These are phyloP conservation scores for Hortaea werneckii DNA, from an alignment of 2,329 filamentous ascomycete genomes.

Conservation along the genomic window DNA sequence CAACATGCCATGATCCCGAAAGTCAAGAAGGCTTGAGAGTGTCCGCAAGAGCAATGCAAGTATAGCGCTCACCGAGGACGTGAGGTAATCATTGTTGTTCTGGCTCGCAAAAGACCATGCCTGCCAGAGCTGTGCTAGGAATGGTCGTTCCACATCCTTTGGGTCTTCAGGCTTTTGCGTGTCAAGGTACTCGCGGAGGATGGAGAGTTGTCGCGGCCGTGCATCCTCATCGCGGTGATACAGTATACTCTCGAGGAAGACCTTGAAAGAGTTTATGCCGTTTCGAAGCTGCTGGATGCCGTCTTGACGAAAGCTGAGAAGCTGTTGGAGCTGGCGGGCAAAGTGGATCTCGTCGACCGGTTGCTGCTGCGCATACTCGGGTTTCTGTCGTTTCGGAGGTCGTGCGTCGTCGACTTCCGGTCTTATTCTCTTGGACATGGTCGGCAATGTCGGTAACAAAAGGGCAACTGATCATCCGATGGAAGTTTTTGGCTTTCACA, in stretches of 20 bases:
- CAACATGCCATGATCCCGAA: conserved; percentile 63
- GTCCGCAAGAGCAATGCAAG: conserved; percentile 73
- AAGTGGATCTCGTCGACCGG: conserved; percentile 51
- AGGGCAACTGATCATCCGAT: not conserved
- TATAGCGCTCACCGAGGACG: conserved; percentile 71
- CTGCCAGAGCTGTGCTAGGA: conserved; percentile 71
- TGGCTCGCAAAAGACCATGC: conserved; percentile 78
- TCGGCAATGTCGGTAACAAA: too few species aligned
- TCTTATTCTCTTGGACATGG: conserved; percentile 21
- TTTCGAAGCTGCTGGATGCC: conserved; percentile 53
- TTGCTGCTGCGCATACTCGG: conserved; percentile 7
- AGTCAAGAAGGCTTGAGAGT: conserved; percentile 62
- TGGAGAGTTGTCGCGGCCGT: conserved; percentile 41
- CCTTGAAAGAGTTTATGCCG: conserved; percentile 60
- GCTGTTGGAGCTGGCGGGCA: conserved; percentile 55
- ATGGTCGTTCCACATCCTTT: conserved; percentile 50
- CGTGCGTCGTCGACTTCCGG: conserved; percentile 14
- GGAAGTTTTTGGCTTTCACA: not conserved
- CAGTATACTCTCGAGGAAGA: conserved; percentile 54
- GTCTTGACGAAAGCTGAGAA: conserved; percentile 64
- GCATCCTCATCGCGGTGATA: conserved; percentile 45
- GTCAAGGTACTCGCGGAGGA: conserved; percentile 61
- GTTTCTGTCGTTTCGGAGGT: conserved; percentile 22
- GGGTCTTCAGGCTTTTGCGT: conserved; percentile 41
- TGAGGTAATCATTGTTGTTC: conserved; percentile 67